phyloP scores from a whole-genome alignment of 352 stramenopile genomes.

The Globisporangium polare region DNA sequence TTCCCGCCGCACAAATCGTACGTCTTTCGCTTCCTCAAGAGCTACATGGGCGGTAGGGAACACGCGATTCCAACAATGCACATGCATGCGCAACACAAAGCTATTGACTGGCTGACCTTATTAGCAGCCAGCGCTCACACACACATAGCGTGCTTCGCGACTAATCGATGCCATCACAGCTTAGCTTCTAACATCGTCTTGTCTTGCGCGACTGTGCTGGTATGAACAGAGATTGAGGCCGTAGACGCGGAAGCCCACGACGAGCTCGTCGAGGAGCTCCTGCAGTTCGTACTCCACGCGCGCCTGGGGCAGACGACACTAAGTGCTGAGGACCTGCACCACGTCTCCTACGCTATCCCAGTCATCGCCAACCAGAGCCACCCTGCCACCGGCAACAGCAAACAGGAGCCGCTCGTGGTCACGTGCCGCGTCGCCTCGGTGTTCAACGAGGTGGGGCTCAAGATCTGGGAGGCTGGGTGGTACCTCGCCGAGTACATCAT shows the following conservation, averaged over 20 bases:
- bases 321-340: conserved; percentile 58
- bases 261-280: conserved; percentile 43
- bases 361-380: not conserved
- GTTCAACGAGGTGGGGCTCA: conserved; percentile 81
- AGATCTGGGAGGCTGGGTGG: conserved; percentile 79
- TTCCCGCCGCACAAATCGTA: conserved; percentile 60
- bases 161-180: no score
- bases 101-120: conserved; percentile 2
- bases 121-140: no score
- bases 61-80: not conserved
- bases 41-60: conserved; percentile 48
- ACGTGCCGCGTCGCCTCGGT: conserved; percentile 75
- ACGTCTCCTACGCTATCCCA: conserved; percentile 62
- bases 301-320: conserved; percentile 28
- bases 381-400: not conserved
- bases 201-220: not conserved
- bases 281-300: conserved; percentile 48
- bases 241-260: conserved; percentile 43
- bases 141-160: not conserved
- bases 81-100: not conserved
- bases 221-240: conserved; percentile 47
- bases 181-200: no score
- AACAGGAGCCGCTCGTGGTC: conserved; percentile 26
- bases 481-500: conserved; percentile 74
- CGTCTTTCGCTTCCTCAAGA: conserved; percentile 70